Evolutionary conservation across 2,329 filamentous ascomycete genomes (phyloP), one percentile per base, ranked within the genome.

Genomic region (Blumeria hordei): DNA sequence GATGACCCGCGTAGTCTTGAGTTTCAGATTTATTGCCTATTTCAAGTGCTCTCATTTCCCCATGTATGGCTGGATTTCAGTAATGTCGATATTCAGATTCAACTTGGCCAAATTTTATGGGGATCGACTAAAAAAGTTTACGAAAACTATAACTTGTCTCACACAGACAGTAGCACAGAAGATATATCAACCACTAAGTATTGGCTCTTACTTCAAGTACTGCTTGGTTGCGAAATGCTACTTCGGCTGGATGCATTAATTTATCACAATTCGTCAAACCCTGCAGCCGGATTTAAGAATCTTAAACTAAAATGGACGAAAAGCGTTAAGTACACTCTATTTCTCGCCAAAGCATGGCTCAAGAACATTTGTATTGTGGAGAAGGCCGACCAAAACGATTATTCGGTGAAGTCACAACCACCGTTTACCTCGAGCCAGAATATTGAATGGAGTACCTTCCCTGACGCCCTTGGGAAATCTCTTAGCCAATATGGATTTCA

Each of bases 1-100:
- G 69, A 72, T 34, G 74, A 81, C 61, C 76, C 75, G 4, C 75
- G 77, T 61, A 76, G 81, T 55, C 69, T 87, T 18, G 73, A 80
- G 45, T 78, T 83, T 37, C 83, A 87, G 63, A 85, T 86, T 55
- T 72, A 80, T 59, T 75, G 78, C 3, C 68, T 87, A 16, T 72
- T 86, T 49, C 78, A 78, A 63, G 75, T 82, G 9, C 71, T 87
- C 47, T 76, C 74, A 0, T 69, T 76, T 7, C 73, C 78, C 55
- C 80, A 81, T 55, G 75, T 84, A 49, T 87, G 83, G 83, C 74
- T 83, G 54, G 81, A 87, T 65, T 83, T 87, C 59, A 82, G 80
- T 18, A 73, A 80, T 35, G 78, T 86, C 6, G 82, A 86, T 63
- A 86, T 81, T 81, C 74, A 83, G 39, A 81, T 87, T 56, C 73